Percentiles rank a stretch among this genome's conserved stretches.
Evolutionary conservation across 2,329 filamentous ascomycete genomes (phyloP).

Genomic region (Diplodia scrobiculata): DNA sequence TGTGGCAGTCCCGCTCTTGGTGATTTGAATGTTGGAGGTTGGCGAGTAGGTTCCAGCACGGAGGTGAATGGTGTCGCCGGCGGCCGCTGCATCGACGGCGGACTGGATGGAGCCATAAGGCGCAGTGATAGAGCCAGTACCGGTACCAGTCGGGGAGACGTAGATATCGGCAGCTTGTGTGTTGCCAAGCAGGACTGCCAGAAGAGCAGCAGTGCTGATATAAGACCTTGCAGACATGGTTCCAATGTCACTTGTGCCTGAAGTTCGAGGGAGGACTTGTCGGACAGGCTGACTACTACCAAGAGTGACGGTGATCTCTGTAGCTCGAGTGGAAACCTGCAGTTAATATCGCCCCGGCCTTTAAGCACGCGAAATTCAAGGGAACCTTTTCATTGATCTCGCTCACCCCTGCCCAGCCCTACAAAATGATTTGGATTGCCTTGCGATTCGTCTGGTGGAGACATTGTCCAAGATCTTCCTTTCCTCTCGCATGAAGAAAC

Average conservation of each 20-base stretch:
- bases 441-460: conserved; percentile 21
- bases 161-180: conserved; percentile 45
- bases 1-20: conserved; percentile 47
- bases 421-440: not conserved
- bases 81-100: conserved; percentile 50
- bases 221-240: conserved; percentile 3
- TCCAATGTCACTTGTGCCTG: not conserved
- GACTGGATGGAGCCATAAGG: conserved; percentile 54
- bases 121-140: conserved; percentile 46
- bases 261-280: conserved; percentile 1
- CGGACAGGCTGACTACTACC: not conserved
- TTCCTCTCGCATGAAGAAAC: conserved; percentile 12
- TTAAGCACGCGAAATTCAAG: not conserved
- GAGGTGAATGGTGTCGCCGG: conserved; percentile 53
- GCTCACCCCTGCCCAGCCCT: conserved; percentile 10
- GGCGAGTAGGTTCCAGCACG: conserved; percentile 52
- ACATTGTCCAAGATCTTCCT: not conserved
- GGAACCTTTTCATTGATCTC: not conserved
- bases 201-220: not conserved
- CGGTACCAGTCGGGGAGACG: conserved; percentile 51
- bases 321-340: not conserved
- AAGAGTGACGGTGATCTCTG: not conserved
- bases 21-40: conserved; percentile 54
- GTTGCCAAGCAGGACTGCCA: not conserved
- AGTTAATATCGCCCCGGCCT: not conserved